Evolutionary conservation across 768 basidiomycete species (phyloP).

Genomic region (Trametes gibbosa): DNA sequence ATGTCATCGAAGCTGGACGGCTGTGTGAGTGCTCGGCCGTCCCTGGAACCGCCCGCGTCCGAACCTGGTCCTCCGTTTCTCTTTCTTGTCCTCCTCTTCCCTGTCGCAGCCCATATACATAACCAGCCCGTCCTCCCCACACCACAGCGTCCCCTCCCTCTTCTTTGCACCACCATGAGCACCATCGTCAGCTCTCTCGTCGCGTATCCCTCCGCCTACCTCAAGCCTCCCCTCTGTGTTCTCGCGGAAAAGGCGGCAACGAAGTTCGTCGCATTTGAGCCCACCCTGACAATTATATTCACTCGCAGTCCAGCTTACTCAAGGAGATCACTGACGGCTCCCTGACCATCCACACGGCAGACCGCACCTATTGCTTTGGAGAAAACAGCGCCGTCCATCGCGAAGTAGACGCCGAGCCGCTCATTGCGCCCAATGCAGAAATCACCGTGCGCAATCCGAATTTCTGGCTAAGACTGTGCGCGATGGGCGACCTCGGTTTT

Average conservation of each 20-base stretch:
- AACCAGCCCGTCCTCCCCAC: not conserved
- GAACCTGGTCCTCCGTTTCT: not conserved
- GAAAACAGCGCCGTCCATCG: not conserved
- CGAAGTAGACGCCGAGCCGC: not conserved
- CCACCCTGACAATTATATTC: not conserved
- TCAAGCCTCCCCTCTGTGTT: conserved; percentile 11
- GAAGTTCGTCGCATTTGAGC: not conserved
- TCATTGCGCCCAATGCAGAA: conserved; percentile 8
- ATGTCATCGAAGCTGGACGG: too few relatives aligned
- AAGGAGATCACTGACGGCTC: conserved; percentile 45
- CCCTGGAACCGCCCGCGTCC: not conserved
- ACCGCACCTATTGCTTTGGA: conserved; percentile 46
- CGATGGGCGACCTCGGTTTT: conserved; percentile 69
- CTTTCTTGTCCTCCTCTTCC: not conserved
- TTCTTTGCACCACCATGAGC: not conserved
- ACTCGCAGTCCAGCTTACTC: conserved; percentile 5
- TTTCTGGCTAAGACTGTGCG: conserved; percentile 58
- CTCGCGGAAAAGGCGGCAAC: conserved; percentile 16
- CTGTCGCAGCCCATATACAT: not conserved
- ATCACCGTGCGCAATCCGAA: conserved; percentile 33
- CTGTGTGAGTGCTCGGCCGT: not conserved
- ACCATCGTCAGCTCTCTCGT: not conserved
- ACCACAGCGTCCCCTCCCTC: not conserved
- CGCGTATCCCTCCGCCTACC: not conserved
- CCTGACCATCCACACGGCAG: conserved; percentile 45